Conservation (phyloP, 495 filamentous ascomycete genomes). For the Tuber borchii region DNA sequence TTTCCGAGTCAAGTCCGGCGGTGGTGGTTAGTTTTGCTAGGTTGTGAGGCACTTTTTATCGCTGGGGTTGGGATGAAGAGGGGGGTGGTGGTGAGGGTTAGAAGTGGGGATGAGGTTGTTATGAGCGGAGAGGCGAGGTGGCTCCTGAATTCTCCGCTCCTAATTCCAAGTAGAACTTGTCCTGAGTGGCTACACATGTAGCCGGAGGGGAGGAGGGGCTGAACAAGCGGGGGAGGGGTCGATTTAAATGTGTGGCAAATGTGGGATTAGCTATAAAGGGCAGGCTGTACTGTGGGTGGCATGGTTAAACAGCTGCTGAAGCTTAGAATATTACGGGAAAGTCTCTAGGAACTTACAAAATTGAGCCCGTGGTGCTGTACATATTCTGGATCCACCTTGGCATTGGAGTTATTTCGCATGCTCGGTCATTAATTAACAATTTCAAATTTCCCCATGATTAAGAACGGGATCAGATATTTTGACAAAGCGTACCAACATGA, state of each 20-base stretch:
- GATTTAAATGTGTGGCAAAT: too few relatives aligned
- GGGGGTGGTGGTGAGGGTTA: slow-evolving; percentile 59
- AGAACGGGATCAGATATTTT: background rate
- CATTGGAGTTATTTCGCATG: background rate
- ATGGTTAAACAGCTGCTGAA: background rate
- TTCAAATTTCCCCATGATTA: background rate
- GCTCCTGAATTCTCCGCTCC: too few relatives aligned
- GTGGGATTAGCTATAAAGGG: slow-evolving; percentile 43
- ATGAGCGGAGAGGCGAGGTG: slow-evolving; percentile 72
- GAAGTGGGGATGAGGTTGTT: slow-evolving; percentile 74
- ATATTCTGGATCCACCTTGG: background rate
- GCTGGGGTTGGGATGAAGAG: slow-evolving; percentile 52
- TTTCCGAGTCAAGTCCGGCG: slow-evolving; percentile 68
- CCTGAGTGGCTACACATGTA: slow-evolving; percentile 63
- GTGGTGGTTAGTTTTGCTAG: slow-evolving; percentile 79
- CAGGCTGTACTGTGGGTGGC: background rate
- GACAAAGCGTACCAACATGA: too few relatives aligned
- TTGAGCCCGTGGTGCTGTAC: background rate
- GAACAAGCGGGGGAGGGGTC: too few relatives aligned
- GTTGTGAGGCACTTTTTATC: slow-evolving; percentile 81
- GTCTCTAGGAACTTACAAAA: background rate
- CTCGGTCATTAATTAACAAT: background rate
- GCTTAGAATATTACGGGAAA: background rate
- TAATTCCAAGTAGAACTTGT: too few relatives aligned
- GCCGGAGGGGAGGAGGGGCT: too few relatives aligned